Percentiles rank a stretch among this genome's conserved stretches.
Conservation (phyloP, 2,329 filamentous ascomycete species). For the Lasiodiplodia sp. region DNA sequence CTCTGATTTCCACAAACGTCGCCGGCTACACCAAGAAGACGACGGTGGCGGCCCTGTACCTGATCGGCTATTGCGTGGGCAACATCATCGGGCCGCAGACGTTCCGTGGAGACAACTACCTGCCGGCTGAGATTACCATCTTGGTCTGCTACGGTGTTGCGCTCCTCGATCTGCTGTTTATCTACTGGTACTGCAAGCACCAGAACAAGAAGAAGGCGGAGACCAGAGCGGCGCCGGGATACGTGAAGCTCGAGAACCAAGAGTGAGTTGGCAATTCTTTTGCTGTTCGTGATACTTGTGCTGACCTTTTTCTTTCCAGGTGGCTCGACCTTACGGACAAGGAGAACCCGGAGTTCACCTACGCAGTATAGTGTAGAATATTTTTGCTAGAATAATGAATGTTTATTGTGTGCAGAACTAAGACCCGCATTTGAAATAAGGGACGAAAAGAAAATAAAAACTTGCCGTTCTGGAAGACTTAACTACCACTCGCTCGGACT, state of each 20-base stretch:
- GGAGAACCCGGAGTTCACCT: slow-evolving; percentile 70
- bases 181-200: slow-evolving; percentile 66
- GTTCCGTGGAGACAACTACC: slow-evolving; percentile 60
- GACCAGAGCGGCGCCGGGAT: slow-evolving; percentile 61
- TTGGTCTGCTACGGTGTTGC: slow-evolving; percentile 65
- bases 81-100: slow-evolving; percentile 55
- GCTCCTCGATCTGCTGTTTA: slow-evolving; percentile 64
- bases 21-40: slow-evolving; percentile 68
- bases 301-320: slow-evolving; percentile 34
- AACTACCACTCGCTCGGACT: too few relatives aligned
- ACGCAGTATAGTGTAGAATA: slow-evolving; percentile 55
- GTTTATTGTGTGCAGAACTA: neutral
- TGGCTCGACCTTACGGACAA: slow-evolving; percentile 70
- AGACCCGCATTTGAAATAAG: too few relatives aligned
- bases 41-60: slow-evolving; percentile 58
- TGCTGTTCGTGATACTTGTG: neutral
- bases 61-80: slow-evolving; percentile 58
- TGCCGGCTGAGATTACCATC: slow-evolving; percentile 69
- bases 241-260: slow-evolving; percentile 69
- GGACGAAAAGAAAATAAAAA: too few relatives aligned
- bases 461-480: too few relatives aligned
- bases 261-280: slow-evolving; percentile 54
- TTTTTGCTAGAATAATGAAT: neutral
- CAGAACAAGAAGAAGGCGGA: slow-evolving; percentile 67
- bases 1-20: slow-evolving; percentile 68